phyloP scores from a whole-genome alignment of 345 rosid species.

The Euphorbia peplus region DNA sequence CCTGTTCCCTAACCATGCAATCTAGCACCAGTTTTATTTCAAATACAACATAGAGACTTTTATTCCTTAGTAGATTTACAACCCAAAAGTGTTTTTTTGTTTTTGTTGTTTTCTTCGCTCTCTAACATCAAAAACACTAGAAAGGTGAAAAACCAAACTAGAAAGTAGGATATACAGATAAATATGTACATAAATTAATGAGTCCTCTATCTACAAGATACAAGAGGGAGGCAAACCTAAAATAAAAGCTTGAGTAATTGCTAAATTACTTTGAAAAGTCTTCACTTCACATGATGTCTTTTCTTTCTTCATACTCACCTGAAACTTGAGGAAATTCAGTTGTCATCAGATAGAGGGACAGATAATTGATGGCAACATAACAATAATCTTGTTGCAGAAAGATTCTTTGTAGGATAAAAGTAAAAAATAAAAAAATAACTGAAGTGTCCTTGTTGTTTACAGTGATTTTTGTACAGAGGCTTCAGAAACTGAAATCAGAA shows the following conservation, averaged over 20 bases:
- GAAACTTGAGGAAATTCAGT: constrained; percentile 5
- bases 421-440: background rate
- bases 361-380: no score
- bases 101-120: no score
- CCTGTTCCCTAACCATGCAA: no score
- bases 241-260: background rate
- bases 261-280: constrained; percentile 12
- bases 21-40: background rate
- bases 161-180: constrained; percentile 13
- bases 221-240: background rate
- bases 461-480: background rate
- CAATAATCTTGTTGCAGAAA: background rate
- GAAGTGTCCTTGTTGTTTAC: background rate
- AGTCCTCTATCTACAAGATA: background rate
- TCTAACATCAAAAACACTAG: constrained; percentile 12
- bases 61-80: background rate
- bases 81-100: constrained; percentile 4
- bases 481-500: background rate
- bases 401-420: background rate
- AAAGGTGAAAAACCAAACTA: background rate
- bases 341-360: background rate
- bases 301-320: constrained; percentile 29
- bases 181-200: constrained; percentile 10
- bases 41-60: background rate
- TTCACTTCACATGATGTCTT: constrained; percentile 13